Base-by-base conservation (phyloP, 176 grass and related monocot species). In the Coix lacrymajobi region DNA sequence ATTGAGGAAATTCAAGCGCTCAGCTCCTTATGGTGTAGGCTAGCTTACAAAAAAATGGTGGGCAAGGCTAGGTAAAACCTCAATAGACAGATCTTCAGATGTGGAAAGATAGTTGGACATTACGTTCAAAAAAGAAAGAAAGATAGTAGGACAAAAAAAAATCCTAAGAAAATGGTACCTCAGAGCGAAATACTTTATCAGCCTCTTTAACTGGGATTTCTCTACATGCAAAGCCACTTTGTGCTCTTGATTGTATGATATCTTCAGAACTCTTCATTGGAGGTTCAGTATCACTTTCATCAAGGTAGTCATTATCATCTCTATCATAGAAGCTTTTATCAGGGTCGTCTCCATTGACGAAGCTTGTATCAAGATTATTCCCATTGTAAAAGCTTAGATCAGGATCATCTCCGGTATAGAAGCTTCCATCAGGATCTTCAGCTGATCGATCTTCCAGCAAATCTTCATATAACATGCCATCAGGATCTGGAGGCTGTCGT, bases 141-240 rank as follows among this genome's bases (percentile, higher is more conserved):
- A 74, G 4, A 48, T 38, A 84, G 13, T 28, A 37, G 34, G 62
- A 34, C 7, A 13, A 69, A 75, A 36, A 32, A 32, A 17, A 83
- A 78, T 48, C 62, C 0, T 74, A n/a, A 64, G 15, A 81, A 56
- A 56, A 64, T 22, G 36, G 11, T 75, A 97, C 94, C 94, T 94
- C 90, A 28, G 83, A 90, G 65, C 89, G 66, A 68, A 80, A 83
- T 41, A 88, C 74, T 46, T 84, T 92, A 39, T 60, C 79, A 3
- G 92, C 89, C 76, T 89, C 94, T 81, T 92, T 97, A 32, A 94
- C 94, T 0, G 82, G 78, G 31, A 86, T 31, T 25, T 92, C 85
- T 80, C 94, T 80, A 67, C 94, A 97, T 52, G 85, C 73, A 56
- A 94, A 94, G 24, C 92, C 92, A 38, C 46, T 94, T 54, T 79